Base-by-base conservation (phyloP, 2,329 filamentous ascomycete genomes). In the Fusarium duplospermum region DNA sequence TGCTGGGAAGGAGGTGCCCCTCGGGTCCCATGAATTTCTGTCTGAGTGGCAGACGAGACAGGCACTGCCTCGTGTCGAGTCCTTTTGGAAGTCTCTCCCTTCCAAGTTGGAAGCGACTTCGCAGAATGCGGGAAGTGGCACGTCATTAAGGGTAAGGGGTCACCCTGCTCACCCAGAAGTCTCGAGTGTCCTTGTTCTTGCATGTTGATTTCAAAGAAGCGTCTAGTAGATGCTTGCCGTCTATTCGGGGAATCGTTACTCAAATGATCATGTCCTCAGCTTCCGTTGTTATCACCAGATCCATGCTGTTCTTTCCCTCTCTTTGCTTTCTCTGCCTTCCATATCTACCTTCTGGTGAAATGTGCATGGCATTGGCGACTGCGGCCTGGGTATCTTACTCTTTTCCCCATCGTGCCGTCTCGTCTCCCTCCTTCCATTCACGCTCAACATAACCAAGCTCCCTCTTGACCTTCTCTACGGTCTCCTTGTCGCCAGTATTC, bases 361-460 rank as follows among this genome's bases (percentile, higher is more conserved):
- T 57, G 20, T 36, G 50, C 47, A 47, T 59, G 38, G 54, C 56
- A 61, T 57, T 54, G 61, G 61, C 22, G 10, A 31, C 24, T 31
- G 29, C 9, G 16, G 72, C 42, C 58, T 73, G 73, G 58, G 70
- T 69, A 63, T 76, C 76, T 52, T 69, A 75, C 50, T 76, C 76
- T 33, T 85, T 89, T 61, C 93, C 93, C 95, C 95, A 98, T 80
- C 95, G 87, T 61, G 90, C 89, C 33, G 90, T 92, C 86, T 98
- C 96, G 77, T 98, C 93, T 11, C 94, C 95, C 6, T 91, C 92
- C 66, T 89, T 88, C 95, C 96, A 98, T 31, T 90, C 87, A 76
- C 93, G 92, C 84, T 98, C 96, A 6, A 92, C 88, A 80, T 99
- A 98, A 0, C 95, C 95, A 47, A 98, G 87, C 72, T 93, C 89